Evolutionary conservation across 441 rosid genomes (phyloP).

Genomic region (Pelargonium australe): DNA sequence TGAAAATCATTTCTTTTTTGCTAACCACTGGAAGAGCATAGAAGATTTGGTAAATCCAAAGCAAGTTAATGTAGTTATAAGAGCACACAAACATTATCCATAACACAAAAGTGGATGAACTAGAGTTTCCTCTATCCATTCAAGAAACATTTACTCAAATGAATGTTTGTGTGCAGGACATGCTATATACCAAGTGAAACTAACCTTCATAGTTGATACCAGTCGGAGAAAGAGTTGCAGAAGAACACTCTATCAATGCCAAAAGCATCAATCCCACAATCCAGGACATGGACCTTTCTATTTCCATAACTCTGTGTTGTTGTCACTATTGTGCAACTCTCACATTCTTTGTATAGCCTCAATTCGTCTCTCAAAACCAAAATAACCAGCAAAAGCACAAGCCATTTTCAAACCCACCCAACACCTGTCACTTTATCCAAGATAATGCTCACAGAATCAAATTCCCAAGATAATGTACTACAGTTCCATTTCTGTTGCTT

Average conservation of each 20-base stretch:
- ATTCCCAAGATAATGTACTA: background rate
- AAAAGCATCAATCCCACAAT: background rate
- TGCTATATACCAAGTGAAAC: background rate
- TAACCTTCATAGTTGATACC: slow-evolving; percentile 95
- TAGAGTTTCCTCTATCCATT: background rate
- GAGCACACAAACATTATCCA: too few species aligned
- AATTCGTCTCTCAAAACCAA: background rate
- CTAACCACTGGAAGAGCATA: too few species aligned
- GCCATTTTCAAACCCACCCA: slow-evolving; percentile 1
- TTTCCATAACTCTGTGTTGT: background rate
- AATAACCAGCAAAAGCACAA: background rate
- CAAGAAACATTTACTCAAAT: background rate
- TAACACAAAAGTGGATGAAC: background rate
- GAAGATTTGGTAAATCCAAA: background rate
- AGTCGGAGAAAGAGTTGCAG: slow-evolving; percentile 75
- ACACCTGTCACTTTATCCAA: background rate
- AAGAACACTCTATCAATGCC: slow-evolving; percentile 25
- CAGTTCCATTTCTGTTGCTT: background rate
- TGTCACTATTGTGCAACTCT: background rate
- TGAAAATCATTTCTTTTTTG: too few species aligned
- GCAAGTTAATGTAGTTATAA: background rate
- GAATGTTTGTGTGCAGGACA: background rate
- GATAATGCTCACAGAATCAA: background rate
- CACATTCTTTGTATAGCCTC: background rate
- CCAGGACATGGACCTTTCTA: background rate